Evolutionary conservation across 257 asterid species (phyloP).

Genomic region (Solanum chiquidenum): DNA sequence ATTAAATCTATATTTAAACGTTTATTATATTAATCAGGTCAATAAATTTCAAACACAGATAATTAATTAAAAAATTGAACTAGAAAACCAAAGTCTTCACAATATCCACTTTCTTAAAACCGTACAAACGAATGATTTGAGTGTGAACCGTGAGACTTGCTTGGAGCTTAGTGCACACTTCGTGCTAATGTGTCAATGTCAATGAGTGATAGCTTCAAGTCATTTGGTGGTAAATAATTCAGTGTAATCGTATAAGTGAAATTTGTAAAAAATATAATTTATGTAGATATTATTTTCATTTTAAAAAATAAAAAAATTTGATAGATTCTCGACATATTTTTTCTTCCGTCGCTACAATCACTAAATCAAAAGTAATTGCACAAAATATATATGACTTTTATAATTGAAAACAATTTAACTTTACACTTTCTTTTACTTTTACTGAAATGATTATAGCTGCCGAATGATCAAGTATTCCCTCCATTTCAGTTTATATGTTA

Average conservation of each 20-base stretch:
- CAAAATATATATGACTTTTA: neutral
- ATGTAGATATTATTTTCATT: fast-evolving
- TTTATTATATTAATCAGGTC: neutral
- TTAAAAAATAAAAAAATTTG: fast-evolving
- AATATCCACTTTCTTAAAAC: neutral
- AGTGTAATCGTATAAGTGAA: too few species aligned
- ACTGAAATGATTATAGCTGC: too few species aligned
- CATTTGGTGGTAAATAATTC: neutral
- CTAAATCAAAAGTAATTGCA: too few species aligned
- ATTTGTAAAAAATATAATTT: neutral
- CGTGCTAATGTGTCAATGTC: neutral
- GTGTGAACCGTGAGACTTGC: neutral
- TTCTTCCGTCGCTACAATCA: too few species aligned
- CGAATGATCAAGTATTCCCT: too few species aligned
- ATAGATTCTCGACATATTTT: too few species aligned
- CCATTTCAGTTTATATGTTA: too few species aligned
- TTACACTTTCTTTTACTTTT: neutral
- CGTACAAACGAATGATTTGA: neutral
- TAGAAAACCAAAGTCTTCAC: neutral
- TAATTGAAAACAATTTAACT: too few species aligned
- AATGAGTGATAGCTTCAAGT: neutral
- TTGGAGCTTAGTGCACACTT: neutral
- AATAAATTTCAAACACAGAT: neutral
- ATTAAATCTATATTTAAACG: neutral
- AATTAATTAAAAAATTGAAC: neutral